Base-by-base conservation (phyloP, 2,329 filamentous ascomycete genomes). In the Alternaria metachromatica region DNA sequence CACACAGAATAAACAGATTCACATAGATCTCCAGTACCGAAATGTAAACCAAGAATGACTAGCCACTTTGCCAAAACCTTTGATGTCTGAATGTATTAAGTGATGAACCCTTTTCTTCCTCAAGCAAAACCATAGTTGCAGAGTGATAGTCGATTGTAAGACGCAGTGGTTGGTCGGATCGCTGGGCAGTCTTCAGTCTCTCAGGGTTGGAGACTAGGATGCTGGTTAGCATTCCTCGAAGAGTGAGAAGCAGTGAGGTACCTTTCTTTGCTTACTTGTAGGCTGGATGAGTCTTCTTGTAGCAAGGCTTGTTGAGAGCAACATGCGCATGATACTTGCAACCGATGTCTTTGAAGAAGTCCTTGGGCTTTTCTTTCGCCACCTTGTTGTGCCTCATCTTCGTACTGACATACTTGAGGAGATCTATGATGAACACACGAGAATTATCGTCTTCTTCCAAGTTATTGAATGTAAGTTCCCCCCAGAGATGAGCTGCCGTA, bases 361-460 rank as follows among this genome's bases (percentile, higher is more conserved):
- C 2, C 13, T 37, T 3, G 2, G 7, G 1, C 4, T 37, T 12
- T 30, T 30, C 3, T 1, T 4, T 6, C 30, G 7, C 30, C 0
- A 15, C 13, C 0, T 15, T 3, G 1, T 2, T 5, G 6, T 4
- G 3, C 13, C 13, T 15, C 30, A 15, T 15, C 1, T 37, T 37
- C 0, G 6, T 0, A 0, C 30, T 13, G 0, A 37, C 9, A 1
- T 37, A 4, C 7, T 15, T 15, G 0, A 1, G 1, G 13, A 37
- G 6, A 9, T 37, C 30, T 5, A 15, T 0, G 1, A 37, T 2
- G 7, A 8, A n/a, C n/a, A n/a, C n/a, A n/a, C n/a, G n/a, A n/a
- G n/a, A n/a, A n/a, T n/a, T n/a, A n/a, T n/a, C n/a, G n/a, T n/a
- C n/a, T n/a, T n/a, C n/a, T n/a, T n/a, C n/a, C n/a, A n/a, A n/a